These are phyloP conservation scores for Podospora comata DNA, from an alignment of 495 filamentous ascomycete genomes.

Conservation along the genomic window DNA sequence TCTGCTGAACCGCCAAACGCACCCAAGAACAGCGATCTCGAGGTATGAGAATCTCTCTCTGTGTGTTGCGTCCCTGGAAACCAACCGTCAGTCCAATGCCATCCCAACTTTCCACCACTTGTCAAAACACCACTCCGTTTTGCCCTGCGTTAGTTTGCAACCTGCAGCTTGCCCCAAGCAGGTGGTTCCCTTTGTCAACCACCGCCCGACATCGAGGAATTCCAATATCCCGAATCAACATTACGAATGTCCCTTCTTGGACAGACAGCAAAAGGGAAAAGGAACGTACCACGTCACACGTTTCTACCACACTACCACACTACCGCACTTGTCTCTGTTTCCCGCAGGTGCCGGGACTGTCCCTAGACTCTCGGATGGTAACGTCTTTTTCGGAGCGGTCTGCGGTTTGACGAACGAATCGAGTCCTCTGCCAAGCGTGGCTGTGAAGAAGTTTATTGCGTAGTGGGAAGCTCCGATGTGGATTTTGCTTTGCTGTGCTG, in stretches of 20 bases:
- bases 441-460: slow-evolving; percentile 4
- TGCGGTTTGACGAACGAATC: not conserved
- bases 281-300: slow-evolving; percentile 2
- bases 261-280: not conserved
- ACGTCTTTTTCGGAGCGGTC: slow-evolving; percentile 4
- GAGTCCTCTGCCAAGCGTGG: not conserved
- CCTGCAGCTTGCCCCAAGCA: not conserved
- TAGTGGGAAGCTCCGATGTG: not conserved
- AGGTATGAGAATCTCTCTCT: not conserved
- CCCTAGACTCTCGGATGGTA: not conserved
- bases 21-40: not conserved
- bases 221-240: not conserved
- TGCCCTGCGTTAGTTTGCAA: slow-evolving; percentile 1
- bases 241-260: not conserved
- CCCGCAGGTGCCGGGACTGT: not conserved
- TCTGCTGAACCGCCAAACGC: not conserved
- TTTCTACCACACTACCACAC: not conserved
- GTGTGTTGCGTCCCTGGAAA: not conserved
- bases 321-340: not conserved
- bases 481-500: not conserved
- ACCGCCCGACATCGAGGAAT: not conserved
- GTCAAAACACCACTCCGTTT: not conserved
- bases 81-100: slow-evolving; percentile 1
- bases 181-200: not conserved
- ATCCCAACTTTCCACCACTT: not conserved